Evolutionary conservation across 306 rosid genomes (phyloP), one percentile per base, ranked within the genome.

Genomic region (Pueraria montana): DNA sequence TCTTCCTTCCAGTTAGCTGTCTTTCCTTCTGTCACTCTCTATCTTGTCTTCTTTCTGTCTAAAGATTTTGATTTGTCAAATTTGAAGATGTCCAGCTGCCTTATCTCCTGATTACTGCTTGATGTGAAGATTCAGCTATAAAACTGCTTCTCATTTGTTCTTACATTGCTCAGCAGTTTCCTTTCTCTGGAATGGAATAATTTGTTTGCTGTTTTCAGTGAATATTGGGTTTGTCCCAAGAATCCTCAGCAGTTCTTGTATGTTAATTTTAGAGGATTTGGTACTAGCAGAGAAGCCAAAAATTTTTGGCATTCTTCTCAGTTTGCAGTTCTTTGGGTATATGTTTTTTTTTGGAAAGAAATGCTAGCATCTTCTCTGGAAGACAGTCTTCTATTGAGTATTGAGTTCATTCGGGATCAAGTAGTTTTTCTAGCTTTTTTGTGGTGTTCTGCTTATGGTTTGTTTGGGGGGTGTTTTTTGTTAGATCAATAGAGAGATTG

Each of bases 151-250:
- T 24, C 7, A 23, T 59, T 26, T 61, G 38, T 61, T 61, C 40
- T 61, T 12, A 23, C 6, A 24, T 58, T 23, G 13, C 17, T 11
- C 8, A 58, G 8, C 6, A 58, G 3, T 58, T 58, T 24, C 17
- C 63, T 26, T 61, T 61, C 67, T 61, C 67, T 26, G n/a, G 67
- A 61, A 61, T 26, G n/a, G 67, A 61, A 61, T 61, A 61, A 26
- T 61, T 11, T 61, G 20, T 61, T 26, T 61, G 10, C 40, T 13
- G n/a, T 61, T 61, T 61, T 61, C 4, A 26, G 18, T 26, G 67
- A 61, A 61, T 61, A 26, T 61, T 12, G 67, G 18, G 9, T 26
- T 26, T 27, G n/a, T 27, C 34, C n/a, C 38, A 1, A 24, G 18
- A 24, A 24, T 61, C 66, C 24, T 61, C 9, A 59, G 66, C n/a